Percentiles rank a stretch among this genome's conserved stretches.
These are phyloP conservation scores for Aspergillus mulundensis DNA, from an alignment of 495 filamentous ascomycete genomes.

Conservation along the genomic window DNA sequence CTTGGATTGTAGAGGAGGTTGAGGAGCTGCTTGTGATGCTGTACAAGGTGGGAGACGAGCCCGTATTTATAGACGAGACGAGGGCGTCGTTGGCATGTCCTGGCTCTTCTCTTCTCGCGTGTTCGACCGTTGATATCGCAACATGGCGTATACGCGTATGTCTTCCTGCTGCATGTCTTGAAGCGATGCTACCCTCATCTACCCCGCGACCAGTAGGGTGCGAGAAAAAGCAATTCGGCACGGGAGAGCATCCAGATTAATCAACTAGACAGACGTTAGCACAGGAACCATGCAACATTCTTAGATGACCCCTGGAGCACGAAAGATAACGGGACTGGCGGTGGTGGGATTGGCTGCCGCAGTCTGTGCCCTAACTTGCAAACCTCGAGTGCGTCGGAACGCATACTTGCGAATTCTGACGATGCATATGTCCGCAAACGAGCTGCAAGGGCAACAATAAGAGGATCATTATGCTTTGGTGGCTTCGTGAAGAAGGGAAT, in stretches of 20 bases:
- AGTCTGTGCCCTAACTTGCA: not conserved
- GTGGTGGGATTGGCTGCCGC: not conserved
- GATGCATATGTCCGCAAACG: too few relatives aligned
- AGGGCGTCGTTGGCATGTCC: not conserved
- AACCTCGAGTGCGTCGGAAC: too few relatives aligned
- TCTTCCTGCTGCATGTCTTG: not conserved
- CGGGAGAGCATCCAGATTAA: not conserved
- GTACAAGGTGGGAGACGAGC: not conserved
- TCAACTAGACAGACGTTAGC: not conserved
- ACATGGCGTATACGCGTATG: not conserved
- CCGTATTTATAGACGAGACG: not conserved
- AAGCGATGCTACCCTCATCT: not conserved
- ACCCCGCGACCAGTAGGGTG: not conserved
- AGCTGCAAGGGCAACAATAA: too few relatives aligned
- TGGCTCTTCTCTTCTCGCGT: not conserved
- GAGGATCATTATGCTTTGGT: too few relatives aligned
- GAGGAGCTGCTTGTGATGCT: not conserved
- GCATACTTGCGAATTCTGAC: too few relatives aligned
- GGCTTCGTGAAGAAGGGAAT: not conserved
- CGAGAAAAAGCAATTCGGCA: not conserved
- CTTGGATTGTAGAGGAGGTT: not conserved
- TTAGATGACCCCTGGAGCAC: not conserved
- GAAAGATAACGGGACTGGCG: not conserved
- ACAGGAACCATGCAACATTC: not conserved
- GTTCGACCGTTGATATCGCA: not conserved